These are phyloP conservation scores for Geotrichum restrictum DNA, from an alignment of 1,139 yeast genomes.

Conservation along the genomic window DNA sequence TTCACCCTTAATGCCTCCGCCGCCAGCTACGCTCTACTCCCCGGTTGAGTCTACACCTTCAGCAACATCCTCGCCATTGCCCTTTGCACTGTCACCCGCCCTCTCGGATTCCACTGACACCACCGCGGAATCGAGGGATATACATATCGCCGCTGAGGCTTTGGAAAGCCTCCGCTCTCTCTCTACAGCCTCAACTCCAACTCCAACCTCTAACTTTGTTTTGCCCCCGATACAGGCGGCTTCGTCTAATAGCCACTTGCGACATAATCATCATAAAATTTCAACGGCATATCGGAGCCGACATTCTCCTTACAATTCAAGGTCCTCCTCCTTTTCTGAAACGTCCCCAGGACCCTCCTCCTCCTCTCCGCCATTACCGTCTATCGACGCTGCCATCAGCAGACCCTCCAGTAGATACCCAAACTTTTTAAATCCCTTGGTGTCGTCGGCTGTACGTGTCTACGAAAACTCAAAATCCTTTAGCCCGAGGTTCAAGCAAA, in stretches of 20 bases:
- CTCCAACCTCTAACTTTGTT: conserved; percentile 1
- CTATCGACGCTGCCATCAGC: conserved; percentile 2
- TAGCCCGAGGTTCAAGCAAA: conserved; percentile 57
- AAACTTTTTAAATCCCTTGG: conserved; percentile 29
- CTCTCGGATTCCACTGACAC: neutral
- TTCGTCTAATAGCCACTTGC: neutral
- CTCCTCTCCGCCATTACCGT: neutral
- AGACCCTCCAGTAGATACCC: conserved; percentile 1
- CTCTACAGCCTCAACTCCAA: conserved; percentile 2
- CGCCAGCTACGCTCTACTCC: conserved; percentile 6
- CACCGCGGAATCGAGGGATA: conserved; percentile 12
- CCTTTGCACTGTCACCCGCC: neutral
- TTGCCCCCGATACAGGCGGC: conserved; percentile 14
- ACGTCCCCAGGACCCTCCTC: conserved; percentile 6
- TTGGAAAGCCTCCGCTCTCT: conserved; percentile 19
- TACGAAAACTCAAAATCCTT: conserved; percentile 56
- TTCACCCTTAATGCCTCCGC: conserved; percentile 5
- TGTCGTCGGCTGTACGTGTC: conserved; percentile 55
- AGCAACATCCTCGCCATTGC: conserved; percentile 2
- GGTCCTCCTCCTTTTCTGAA: conserved; percentile 17
- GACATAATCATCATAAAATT: conserved; percentile 9
- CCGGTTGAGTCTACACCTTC: conserved; percentile 4
- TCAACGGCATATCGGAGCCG: conserved; percentile 1
- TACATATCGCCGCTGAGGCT: conserved; percentile 23
- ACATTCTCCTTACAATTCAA: conserved; percentile 19